Evolutionary conservation across 805 yeast species (phyloP).

Genomic region (Metschnikowia continentalis): DNA sequence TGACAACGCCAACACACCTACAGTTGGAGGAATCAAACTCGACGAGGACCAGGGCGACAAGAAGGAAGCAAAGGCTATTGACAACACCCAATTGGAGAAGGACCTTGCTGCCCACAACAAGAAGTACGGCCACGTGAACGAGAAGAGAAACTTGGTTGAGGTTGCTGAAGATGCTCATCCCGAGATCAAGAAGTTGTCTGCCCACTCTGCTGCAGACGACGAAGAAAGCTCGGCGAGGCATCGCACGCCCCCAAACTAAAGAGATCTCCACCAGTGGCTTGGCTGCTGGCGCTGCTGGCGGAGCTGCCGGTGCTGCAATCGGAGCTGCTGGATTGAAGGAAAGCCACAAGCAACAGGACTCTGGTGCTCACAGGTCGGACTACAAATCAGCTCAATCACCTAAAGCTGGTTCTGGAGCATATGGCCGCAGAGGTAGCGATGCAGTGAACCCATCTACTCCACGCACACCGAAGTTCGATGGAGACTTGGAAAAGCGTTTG

Average conservation of each 20-base stretch:
- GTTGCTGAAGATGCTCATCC: conserved; percentile 24
- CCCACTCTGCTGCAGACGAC: conserved; percentile 12
- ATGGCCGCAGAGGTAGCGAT: not conserved
- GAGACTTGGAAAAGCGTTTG: conserved; percentile 3
- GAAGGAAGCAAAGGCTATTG: conserved; percentile 6
- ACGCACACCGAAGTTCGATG: not conserved
- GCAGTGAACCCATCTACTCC: not conserved
- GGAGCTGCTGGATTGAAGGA: conserved; percentile 16
- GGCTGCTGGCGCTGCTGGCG: not conserved
- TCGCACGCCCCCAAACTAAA: conserved; percentile 6
- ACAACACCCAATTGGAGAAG: conserved; percentile 19
- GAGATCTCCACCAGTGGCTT: conserved; percentile 5
- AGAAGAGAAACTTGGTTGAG: conserved; percentile 24
- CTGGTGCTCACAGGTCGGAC: no score
- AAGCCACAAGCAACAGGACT: not conserved
- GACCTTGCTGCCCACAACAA: conserved; percentile 26
- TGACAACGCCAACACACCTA: not conserved
- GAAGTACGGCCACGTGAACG: conserved; percentile 22
- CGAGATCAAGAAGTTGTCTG: conserved; percentile 13
- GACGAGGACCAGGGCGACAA: conserved; percentile 4
- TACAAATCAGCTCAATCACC: not conserved
- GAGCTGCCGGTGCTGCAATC: conserved; percentile 8
- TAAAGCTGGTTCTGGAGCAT: not conserved
- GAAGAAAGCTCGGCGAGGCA: conserved; percentile 7
- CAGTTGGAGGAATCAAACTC: conserved; percentile 1